Evolutionary conservation across 768 basidiomycete species (phyloP).

Genomic region (Mycena maculata): DNA sequence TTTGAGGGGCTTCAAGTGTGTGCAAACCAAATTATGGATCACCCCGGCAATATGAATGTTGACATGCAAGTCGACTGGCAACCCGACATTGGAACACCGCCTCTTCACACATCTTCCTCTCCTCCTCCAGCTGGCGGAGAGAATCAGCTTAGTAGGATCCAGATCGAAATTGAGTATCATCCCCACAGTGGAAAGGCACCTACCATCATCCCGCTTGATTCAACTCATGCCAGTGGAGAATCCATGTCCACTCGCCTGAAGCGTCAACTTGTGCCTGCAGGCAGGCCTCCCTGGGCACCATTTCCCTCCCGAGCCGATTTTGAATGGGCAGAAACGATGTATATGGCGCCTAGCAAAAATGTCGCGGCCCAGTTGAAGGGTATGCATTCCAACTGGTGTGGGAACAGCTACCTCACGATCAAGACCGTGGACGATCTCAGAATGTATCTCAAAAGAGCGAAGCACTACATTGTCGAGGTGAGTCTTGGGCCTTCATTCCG

Average conservation of each 20-base stretch:
- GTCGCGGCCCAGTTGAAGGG: conserved; percentile 20
- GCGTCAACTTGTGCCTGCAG: not conserved
- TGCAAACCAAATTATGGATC: not conserved
- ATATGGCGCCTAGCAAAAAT: not conserved
- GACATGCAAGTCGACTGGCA: not conserved
- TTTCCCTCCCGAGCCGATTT: conserved; percentile 23
- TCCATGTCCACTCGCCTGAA: not conserved
- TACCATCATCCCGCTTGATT: conserved; percentile 17
- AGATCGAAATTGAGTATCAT: conserved; percentile 28
- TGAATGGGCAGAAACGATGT: conserved; percentile 22
- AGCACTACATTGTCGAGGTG: conserved; percentile 29
- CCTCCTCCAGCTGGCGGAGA: not conserved
- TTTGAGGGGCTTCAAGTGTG: not conserved
- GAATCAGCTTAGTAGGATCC: not conserved
- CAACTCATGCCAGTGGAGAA: not conserved
- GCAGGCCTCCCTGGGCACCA: conserved; percentile 26
- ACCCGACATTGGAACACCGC: not conserved
- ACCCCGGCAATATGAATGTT: not conserved
- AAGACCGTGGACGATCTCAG: conserved; percentile 6
- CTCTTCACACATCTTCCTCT: not conserved
- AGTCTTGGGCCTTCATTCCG: not conserved
- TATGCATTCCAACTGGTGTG: conserved; percentile 21
- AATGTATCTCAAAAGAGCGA: conserved; percentile 11
- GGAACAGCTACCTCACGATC: conserved; percentile 11
- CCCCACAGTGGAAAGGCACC: conserved; percentile 16